phyloP scores from a whole-genome alignment of 148 eudicot genomes.

The Rhododendron kiyosumense region DNA sequence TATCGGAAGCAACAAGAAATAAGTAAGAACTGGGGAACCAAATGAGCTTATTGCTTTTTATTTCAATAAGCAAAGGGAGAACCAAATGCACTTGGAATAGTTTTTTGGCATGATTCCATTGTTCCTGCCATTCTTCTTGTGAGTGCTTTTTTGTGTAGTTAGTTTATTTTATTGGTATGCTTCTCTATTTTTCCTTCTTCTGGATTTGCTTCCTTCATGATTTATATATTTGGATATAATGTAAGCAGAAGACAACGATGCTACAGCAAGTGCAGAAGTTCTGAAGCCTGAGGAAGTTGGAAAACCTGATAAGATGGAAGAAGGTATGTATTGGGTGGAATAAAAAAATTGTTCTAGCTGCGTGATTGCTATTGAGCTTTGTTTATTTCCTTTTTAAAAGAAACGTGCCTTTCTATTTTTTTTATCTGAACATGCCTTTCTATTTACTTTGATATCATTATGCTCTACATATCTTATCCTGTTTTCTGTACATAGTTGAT shows the following conservation, averaged over 20 bases:
- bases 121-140: background rate
- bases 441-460: background rate
- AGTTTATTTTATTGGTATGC: background rate
- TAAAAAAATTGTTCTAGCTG: background rate
- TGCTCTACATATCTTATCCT: background rate
- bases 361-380: background rate
- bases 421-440: background rate
- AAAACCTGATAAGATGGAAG: slow-evolving; percentile 38
- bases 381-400: background rate
- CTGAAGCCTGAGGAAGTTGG: slow-evolving; percentile 37
- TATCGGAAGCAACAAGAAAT: background rate
- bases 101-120: background rate
- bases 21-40: background rate
- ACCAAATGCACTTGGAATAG: background rate
- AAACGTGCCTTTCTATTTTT: background rate
- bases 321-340: slow-evolving; percentile 30
- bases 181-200: background rate
- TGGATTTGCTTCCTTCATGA: background rate
- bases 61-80: background rate
- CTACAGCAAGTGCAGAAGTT: slow-evolving; percentile 29
- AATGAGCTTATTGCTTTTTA: background rate
- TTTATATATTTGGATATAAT: background rate
- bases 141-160: background rate
- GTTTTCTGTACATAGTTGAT: background rate
- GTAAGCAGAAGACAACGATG: slow-evolving; percentile 41